These are phyloP conservation scores for Spathaspora sp. DNA, from an alignment of 805 yeast species.

Conservation along the genomic window DNA sequence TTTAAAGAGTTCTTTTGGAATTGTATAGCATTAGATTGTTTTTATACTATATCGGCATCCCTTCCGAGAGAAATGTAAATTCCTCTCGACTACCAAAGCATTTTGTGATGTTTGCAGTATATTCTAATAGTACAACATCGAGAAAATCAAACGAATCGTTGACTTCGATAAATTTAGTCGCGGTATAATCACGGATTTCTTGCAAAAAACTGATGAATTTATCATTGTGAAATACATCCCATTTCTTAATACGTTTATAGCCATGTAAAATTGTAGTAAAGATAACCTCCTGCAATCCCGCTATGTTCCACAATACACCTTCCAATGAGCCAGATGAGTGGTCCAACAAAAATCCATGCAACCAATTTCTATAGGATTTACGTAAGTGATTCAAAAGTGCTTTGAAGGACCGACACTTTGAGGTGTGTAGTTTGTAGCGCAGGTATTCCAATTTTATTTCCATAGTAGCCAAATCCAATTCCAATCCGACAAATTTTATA, in stretches of 20 bases:
- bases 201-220: conserved; percentile 1
- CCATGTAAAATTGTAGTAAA: neutral
- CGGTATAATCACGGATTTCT: neutral
- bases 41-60: conserved; percentile 1
- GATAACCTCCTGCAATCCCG: neutral
- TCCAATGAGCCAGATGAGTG: neutral
- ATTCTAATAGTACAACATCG: neutral
- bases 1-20: conserved; percentile 45
- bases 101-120: neutral
- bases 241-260: neutral
- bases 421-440: neutral
- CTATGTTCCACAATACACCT: neutral
- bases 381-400: neutral
- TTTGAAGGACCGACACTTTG: conserved; percentile 3
- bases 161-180: neutral
- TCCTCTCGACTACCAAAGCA: neutral
- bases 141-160: neutral
- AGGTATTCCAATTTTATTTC: conserved; percentile 13
- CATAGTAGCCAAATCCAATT: conserved; percentile 18
- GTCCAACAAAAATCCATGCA: neutral
- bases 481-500: conserved; percentile 29
- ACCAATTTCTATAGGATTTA: neutral
- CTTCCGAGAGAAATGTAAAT: neutral
- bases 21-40: conserved; percentile 13
- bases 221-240: neutral